Conservation (phyloP, 257 asterid species). For the Voacanga thouarsii region DNA sequence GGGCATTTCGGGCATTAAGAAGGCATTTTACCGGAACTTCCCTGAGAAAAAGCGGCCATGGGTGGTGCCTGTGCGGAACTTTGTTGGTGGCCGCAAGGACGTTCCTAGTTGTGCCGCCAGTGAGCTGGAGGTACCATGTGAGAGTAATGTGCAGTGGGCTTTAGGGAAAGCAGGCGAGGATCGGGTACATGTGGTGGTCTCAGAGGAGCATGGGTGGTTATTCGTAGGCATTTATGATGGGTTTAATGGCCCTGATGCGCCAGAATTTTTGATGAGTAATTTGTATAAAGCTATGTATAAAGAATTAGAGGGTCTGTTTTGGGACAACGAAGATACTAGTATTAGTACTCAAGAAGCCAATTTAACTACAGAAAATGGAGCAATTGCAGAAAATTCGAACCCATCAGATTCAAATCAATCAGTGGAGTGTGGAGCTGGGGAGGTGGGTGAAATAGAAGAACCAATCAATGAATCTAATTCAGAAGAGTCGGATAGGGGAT, state of each 20-base stretch:
- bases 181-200: slow-evolving; percentile 93
- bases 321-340: slow-evolving; percentile 57
- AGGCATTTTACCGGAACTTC: slow-evolving; percentile 71
- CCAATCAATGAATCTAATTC: slow-evolving; percentile 22
- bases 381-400: slow-evolving; percentile 25
- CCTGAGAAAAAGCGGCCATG: slow-evolving; percentile 49
- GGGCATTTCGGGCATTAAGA: slow-evolving; percentile 69
- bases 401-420: slow-evolving; percentile 22
- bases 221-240: slow-evolving; percentile 98
- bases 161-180: slow-evolving; percentile 96
- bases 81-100: slow-evolving; percentile 60
- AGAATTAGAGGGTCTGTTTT: slow-evolving; percentile 91
- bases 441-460: slow-evolving; percentile 20
- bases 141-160: slow-evolving; percentile 88
- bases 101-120: slow-evolving; percentile 24
- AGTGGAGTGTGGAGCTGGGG: background rate
- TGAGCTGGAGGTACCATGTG: slow-evolving; percentile 50
- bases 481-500: slow-evolving; percentile 10
- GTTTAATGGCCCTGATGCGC: slow-evolving; percentile 97
- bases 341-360: slow-evolving; percentile 28
- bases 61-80: slow-evolving; percentile 82
- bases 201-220: slow-evolving; percentile 95
- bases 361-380: slow-evolving; percentile 39
- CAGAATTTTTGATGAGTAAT: slow-evolving; percentile 89
- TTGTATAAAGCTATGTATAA: slow-evolving; percentile 77